Base-by-base conservation (phyloP, 768 basidiomycete genomes). In the Royoungia palumana region DNA sequence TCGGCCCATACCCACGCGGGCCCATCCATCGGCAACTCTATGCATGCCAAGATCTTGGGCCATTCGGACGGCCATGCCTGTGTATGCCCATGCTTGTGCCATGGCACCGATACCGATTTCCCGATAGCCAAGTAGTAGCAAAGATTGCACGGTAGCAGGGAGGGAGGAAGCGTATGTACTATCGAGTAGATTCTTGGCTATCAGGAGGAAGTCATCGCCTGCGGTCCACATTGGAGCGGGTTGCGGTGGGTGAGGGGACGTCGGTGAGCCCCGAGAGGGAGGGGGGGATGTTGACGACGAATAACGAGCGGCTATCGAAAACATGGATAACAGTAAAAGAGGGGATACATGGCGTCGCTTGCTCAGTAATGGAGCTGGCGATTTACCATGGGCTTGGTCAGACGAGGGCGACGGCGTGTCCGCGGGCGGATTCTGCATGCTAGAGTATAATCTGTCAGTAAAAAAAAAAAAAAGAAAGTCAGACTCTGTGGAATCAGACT, bases 11-110 rank as follows among this genome's bases (percentile, higher is more conserved):
- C 73, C 79, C 47, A 64, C 78, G 22, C 82, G 69, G 17, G 78
- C 77, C 89, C 89, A 92, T 24, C 82, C 81, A 60, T 91, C 89
- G 25, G 90, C 86, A 55, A 76, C 78, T 30, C 87, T 78, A 60
- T 92, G 89, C 78, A 92, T 80, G 8, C 89, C 89, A 46, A 92
- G 66, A 66, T 92, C 89, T 67, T 90, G 89, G 14, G 89, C 89
- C 89, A 94, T 92, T n/a, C 92, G 78, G 32, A 94, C 83, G 0
- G 87, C 90, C 85, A 90, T 88, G 11, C 91, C 90, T 17, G 83
- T 78, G 61, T 86, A 90, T 10, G 83, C 77, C 92, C 91, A 94
- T 27, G 88, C 85, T 65, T 86, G 81, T 8, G 86, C 85, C 90
- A 93, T 94, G 16, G 88, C 82, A 38, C 89, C 92, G 50, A 92